Conservation (phyloP, 106 monocot species). For the Dioscorea zingiberensis region DNA sequence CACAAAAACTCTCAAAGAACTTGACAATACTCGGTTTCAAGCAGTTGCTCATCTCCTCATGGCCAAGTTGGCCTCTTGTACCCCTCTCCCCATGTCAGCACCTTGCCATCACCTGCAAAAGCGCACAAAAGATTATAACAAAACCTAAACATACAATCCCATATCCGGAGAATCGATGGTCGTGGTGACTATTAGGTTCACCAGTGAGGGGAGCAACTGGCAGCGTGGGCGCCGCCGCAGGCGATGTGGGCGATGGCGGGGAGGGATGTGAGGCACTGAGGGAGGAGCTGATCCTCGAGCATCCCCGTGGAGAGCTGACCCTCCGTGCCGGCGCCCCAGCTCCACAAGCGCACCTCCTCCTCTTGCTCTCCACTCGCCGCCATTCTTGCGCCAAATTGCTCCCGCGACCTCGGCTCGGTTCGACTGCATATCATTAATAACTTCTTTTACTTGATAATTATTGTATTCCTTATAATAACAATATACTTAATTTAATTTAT, state of each 20-base stretch:
- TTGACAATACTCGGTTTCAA: slow-evolving; percentile 46
- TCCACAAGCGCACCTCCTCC: slow-evolving; percentile 32
- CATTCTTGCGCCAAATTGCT: too few relatives aligned
- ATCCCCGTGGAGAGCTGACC: slow-evolving; percentile 65
- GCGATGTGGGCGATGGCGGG: slow-evolving; percentile 41
- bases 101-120: slow-evolving; percentile 23
- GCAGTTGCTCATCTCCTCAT: slow-evolving; percentile 36
- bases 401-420: too few relatives aligned
- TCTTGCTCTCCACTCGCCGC: slow-evolving; percentile 2
- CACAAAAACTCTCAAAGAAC: slow-evolving; percentile 26
- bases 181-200: slow-evolving; percentile 3
- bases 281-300: slow-evolving; percentile 38
- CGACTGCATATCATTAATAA: too few relatives aligned
- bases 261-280: slow-evolving; percentile 33
- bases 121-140: background rate
- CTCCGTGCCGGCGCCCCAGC: slow-evolving; percentile 87
- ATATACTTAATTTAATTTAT: too few relatives aligned
- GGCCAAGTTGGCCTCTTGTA: slow-evolving; percentile 74
- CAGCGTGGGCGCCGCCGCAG: slow-evolving; percentile 77
- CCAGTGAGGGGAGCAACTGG: slow-evolving; percentile 69
- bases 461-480: too few relatives aligned
- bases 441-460: too few relatives aligned
- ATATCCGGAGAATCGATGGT: background rate
- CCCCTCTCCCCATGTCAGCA: slow-evolving; percentile 79
- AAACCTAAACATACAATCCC: background rate